Evolutionary conservation across 2,329 filamentous ascomycete genomes (phyloP), one percentile per base, ranked within the genome.

Genomic region (Apiospora pterosperma): DNA sequence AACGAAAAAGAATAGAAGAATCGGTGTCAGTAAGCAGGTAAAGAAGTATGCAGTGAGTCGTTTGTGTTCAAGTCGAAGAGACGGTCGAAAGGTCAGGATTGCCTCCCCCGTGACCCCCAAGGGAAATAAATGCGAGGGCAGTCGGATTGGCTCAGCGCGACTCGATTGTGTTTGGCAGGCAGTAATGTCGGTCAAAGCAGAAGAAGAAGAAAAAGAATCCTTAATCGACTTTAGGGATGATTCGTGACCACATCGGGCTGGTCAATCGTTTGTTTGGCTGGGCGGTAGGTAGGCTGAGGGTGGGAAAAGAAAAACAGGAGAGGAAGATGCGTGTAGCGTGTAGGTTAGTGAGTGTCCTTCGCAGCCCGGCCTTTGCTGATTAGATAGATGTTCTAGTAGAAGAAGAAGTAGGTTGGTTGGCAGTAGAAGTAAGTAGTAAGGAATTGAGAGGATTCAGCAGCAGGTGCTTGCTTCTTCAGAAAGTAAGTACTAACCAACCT

Each of bases 101-200:
- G 63, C 59, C 60, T 59, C 63, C 60, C 63, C 63, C 59, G 63
- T 64, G 63, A 64, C 59, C 23, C 28, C 48, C 25, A 16, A 42
- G 39, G 28, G 28, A 55, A 34, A 34, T 55, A 55, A 34, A 34
- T 55, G 48, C 28, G 28, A 55, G 48, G 48, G 25, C 16, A 19
- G 25, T 55, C 48, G 48, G 48, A 6, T 7, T n/a, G 48, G 38
- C 16, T 55, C 48, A 55, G 48, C 48, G 48, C 48, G 48, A 55
- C 12, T 34, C 48, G 48, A 55, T 28, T 2, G 48, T 34, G 48
- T n/a, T n/a, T n/a, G 48, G n/a, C 28, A n/a, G 48, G 48, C 28
- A 55, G 21, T n/a, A 8, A 8, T 12, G 48, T 55, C 48, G 48
- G 28, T 55, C 31, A 55, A 55, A 55, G 48, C 28, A 55, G 48